Percentiles rank a stretch among this genome's conserved stretches.
Evolutionary conservation across 1,139 yeast genomes (phyloP).

Genomic region (Diutina ranongensis): DNA sequence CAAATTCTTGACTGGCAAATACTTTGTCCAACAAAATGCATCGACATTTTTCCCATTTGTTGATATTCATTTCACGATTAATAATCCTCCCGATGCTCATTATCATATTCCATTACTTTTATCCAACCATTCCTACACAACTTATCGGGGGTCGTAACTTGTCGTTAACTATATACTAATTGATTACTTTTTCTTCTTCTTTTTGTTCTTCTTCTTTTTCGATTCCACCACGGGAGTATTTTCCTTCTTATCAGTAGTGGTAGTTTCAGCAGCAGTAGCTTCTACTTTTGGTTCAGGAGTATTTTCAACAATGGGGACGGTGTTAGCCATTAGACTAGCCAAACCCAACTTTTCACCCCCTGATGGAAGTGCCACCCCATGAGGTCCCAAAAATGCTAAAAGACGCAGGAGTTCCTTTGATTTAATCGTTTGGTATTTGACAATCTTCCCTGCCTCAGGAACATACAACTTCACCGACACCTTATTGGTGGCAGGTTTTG

Average conservation of each 20-base stretch:
- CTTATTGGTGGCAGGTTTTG: slow-evolving; percentile 19
- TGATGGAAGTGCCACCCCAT: slow-evolving; percentile 39
- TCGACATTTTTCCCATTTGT: slow-evolving; percentile 74
- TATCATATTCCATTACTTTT: slow-evolving; percentile 79
- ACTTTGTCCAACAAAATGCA: slow-evolving; percentile 29
- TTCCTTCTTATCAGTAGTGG: neutral
- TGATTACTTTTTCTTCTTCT: slow-evolving; percentile 5
- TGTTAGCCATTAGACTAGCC: slow-evolving; percentile 2
- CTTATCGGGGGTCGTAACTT: slow-evolving; percentile 66
- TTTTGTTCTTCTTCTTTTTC: slow-evolving; percentile 6
- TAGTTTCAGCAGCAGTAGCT: neutral
- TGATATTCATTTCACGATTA: slow-evolving; percentile 60
- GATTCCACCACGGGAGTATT: slow-evolving; percentile 2
- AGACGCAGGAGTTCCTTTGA: slow-evolving; percentile 71
- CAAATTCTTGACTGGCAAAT: slow-evolving; percentile 61
- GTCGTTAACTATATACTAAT: neutral
- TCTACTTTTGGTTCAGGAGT: neutral
- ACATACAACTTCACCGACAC: slow-evolving; percentile 64
- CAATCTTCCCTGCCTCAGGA: slow-evolving; percentile 56
- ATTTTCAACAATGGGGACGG: neutral
- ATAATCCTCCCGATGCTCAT: slow-evolving; percentile 59
- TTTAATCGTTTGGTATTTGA: slow-evolving; percentile 50
- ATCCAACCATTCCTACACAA: slow-evolving; percentile 76
- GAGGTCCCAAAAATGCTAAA: slow-evolving; percentile 77
- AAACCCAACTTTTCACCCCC: neutral